Evolutionary conservation across 768 basidiomycete species (phyloP).

Genomic region (Mycena alexandri): DNA sequence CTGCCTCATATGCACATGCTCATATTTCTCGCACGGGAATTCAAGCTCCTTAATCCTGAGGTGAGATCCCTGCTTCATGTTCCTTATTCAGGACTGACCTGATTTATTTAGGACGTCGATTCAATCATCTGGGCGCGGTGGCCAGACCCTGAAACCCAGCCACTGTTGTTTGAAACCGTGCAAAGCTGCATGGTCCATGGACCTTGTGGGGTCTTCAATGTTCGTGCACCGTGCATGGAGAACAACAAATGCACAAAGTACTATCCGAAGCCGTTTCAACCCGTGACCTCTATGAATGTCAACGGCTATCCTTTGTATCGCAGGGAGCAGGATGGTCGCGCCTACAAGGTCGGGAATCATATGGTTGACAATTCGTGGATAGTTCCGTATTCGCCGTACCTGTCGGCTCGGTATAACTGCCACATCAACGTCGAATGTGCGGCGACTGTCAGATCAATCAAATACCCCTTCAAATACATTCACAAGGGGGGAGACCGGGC

Average conservation of each 20-base stretch:
- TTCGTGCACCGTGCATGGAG: neutral
- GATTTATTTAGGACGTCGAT: too few relatives aligned
- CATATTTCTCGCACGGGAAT: too few relatives aligned
- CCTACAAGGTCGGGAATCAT: neutral
- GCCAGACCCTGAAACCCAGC: slow-evolving; percentile 58
- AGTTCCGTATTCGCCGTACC: slow-evolving; percentile 33
- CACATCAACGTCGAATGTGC: slow-evolving; percentile 41
- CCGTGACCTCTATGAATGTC: neutral
- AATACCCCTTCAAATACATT: slow-evolving; percentile 1
- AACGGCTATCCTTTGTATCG: neutral
- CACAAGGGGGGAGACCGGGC: slow-evolving; percentile 13
- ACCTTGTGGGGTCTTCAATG: neutral
- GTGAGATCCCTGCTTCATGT: too few relatives aligned
- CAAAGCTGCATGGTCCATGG: neutral
- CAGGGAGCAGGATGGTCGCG: neutral
- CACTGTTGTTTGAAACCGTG: slow-evolving; percentile 31
- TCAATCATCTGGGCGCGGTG: slow-evolving; percentile 52
- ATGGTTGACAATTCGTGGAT: slow-evolving; percentile 2
- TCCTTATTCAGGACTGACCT: too few relatives aligned
- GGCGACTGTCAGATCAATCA: neutral
- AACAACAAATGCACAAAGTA: neutral
- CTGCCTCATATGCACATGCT: slow-evolving; percentile 64
- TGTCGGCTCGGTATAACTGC: slow-evolving; percentile 31
- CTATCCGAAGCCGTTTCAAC: neutral
- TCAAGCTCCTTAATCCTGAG: too few relatives aligned